Conservation (phyloP, 1,139 yeast species). For the Hyphopichia wangnamkhiaoensis region DNA sequence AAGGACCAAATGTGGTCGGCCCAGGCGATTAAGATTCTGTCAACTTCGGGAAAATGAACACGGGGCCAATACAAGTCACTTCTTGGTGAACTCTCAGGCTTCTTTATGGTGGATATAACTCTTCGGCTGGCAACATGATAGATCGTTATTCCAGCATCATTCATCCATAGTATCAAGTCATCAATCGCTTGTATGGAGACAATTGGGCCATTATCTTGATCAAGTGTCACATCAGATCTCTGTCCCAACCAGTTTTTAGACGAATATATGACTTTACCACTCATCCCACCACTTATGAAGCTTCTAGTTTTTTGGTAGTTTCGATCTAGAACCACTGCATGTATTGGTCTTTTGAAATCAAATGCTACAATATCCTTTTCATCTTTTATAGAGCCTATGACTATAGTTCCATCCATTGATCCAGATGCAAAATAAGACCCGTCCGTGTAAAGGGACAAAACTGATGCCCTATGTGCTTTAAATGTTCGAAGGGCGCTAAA, state of each 20-base stretch:
- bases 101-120: constrained; percentile 50
- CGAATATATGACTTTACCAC: constrained; percentile 77
- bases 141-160: constrained; percentile 73
- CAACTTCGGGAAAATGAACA: constrained; percentile 64
- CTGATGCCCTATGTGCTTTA: constrained; percentile 84
- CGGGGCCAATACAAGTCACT: constrained; percentile 88
- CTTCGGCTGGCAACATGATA: constrained; percentile 51
- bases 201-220: constrained; percentile 69
- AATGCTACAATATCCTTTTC: constrained; percentile 68
- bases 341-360: constrained; percentile 87
- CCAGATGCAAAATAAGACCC: constrained; percentile 80
- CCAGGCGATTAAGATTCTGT: constrained; percentile 82
- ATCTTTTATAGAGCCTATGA: constrained; percentile 69
- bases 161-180: constrained; percentile 79
- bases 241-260: constrained; percentile 86
- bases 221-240: constrained; percentile 65
- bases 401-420: constrained; percentile 91
- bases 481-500: constrained; percentile 65
- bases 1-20: constrained; percentile 75
- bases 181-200: constrained; percentile 62
- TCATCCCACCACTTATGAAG: constrained; percentile 87
- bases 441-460: constrained; percentile 70
- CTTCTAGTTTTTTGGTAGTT: constrained; percentile 61
- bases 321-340: constrained; percentile 78
- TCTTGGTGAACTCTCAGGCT: constrained; percentile 64